Evolutionary conservation across 2,329 filamentous ascomycete genomes (phyloP).

Genomic region (Fusarium sp.): DNA sequence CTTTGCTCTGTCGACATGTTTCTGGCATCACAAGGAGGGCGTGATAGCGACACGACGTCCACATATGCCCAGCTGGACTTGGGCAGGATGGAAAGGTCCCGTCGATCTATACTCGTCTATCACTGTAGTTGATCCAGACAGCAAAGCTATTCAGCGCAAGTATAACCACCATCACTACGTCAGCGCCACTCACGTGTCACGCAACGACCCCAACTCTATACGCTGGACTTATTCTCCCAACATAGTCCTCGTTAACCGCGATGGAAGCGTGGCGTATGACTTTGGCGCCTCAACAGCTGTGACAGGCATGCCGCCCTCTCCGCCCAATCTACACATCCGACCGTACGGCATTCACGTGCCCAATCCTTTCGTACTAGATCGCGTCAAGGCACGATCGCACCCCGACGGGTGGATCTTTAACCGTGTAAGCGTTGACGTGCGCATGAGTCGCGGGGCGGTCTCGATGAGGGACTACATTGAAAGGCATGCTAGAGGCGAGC

Average conservation of each 20-base stretch:
- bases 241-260: slow-evolving; percentile 47
- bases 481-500: slow-evolving; percentile 51
- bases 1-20: slow-evolving; percentile 52
- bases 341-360: slow-evolving; percentile 51
- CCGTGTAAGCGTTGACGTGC: slow-evolving; percentile 52
- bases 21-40: slow-evolving; percentile 53
- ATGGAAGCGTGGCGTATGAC: slow-evolving; percentile 51
- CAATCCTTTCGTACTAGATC: slow-evolving; percentile 52
- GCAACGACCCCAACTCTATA: slow-evolving; percentile 49
- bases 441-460: slow-evolving; percentile 47
- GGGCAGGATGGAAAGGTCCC: slow-evolving; percentile 53
- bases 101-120: slow-evolving; percentile 53
- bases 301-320: slow-evolving; percentile 32
- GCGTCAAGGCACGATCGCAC: slow-evolving; percentile 52
- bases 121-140: slow-evolving; percentile 49
- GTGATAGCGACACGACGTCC: slow-evolving; percentile 44
- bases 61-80: slow-evolving; percentile 55
- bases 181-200: slow-evolving; percentile 51
- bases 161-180: slow-evolving; percentile 54
- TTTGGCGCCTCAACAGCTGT: slow-evolving; percentile 39
- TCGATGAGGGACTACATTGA: slow-evolving; percentile 53
- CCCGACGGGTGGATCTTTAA: slow-evolving; percentile 53
- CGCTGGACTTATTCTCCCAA: slow-evolving; percentile 54
- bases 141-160: slow-evolving; percentile 48
- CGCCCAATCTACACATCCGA: slow-evolving; percentile 43